Base-by-base conservation (phyloP, 1,284 basidiomycete genomes). In the Naganishia albida region DNA sequence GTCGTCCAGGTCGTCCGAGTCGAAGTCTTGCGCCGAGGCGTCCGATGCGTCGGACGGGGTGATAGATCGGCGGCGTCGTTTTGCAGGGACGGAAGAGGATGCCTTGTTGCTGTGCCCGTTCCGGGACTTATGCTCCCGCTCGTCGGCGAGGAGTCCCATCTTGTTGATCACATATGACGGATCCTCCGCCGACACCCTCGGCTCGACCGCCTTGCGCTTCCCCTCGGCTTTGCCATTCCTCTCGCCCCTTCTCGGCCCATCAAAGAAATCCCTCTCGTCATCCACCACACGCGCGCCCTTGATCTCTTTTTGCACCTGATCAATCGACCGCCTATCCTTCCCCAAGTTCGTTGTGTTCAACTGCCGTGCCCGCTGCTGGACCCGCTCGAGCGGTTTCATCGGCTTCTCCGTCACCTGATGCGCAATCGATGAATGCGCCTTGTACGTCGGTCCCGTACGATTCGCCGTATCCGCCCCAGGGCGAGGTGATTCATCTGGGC, bases 1-100 rank as follows among this genome's bases (percentile, higher is more conserved):
- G 38, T 62, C 49, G 39, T 67, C 66, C 1, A 63, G 55, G 23
- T 67, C 62, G 43, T 64, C 62, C 20, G 66, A 64, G 38, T 64
- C 66, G 40, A 63, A 48, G 46, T 54, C 51, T 20, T 50, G 38
- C 15, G 56, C 48, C 7, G 18, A 46, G 6, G 40, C 46, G 25
- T 55, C 53, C 1, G 55, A 44, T 16, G 23, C 51, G 30, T 50
- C 51, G 7, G 44, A 46, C 7, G 40, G 46, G 23, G 51, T 44
- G 25, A 53, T 4, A 13, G 51, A 53, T 3, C 51, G 62, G n/a
- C 50, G 62, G 16, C 43, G 25, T 25, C 56, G 44, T 50, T 60
- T 60, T 8, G 30, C 49, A 12, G 56, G 46, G 4, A 34, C 44
- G 8, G 46, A 23, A 2, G 54, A 44, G 10, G 44, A 42, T 15